phyloP scores from a whole-genome alignment of 2,329 filamentous ascomycete genomes.

The Fusarium gaditjirri region DNA sequence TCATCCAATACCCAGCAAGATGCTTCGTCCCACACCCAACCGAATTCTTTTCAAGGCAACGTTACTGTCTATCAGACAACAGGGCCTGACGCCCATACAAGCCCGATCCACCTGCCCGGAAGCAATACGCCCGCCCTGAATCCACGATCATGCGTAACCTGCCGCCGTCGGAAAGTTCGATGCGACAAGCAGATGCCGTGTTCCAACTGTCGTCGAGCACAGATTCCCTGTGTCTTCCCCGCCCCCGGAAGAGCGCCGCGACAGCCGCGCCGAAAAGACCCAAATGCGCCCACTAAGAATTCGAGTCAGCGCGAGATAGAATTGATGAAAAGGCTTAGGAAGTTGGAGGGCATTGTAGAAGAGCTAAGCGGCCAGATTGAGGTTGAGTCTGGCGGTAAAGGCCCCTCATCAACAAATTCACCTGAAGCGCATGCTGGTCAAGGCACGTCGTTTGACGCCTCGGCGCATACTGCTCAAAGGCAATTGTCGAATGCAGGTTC shows the following conservation, averaged over 20 bases:
- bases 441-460: slow-evolving; percentile 19
- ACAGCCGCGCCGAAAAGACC: slow-evolving; percentile 72
- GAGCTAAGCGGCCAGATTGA: slow-evolving; percentile 73
- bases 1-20: slow-evolving; percentile 40
- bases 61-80: slow-evolving; percentile 55
- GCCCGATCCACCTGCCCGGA: slow-evolving; percentile 50
- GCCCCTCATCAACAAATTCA: slow-evolving; percentile 46
- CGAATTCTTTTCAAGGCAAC: slow-evolving; percentile 45
- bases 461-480: slow-evolving; percentile 23
- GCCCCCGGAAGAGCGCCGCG: slow-evolving; percentile 78
- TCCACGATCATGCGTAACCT: slow-evolving; percentile 62
- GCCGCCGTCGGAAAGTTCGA: slow-evolving; percentile 72
- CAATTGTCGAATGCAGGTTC: slow-evolving; percentile 32
- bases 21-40: slow-evolving; percentile 21
- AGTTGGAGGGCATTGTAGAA: slow-evolving; percentile 80
- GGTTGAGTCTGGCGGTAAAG: slow-evolving; percentile 55
- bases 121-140: slow-evolving; percentile 53
- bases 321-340: slow-evolving; percentile 75
- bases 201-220: slow-evolving; percentile 76
- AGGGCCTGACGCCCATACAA: slow-evolving; percentile 52
- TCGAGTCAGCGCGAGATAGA: slow-evolving; percentile 73
- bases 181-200: slow-evolving; percentile 84
- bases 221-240: slow-evolving; percentile 79
- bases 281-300: slow-evolving; percentile 68
- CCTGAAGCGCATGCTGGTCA: slow-evolving; percentile 43